phyloP scores from a whole-genome alignment of 2,329 filamentous ascomycete genomes.

The Cadophora malorum region DNA sequence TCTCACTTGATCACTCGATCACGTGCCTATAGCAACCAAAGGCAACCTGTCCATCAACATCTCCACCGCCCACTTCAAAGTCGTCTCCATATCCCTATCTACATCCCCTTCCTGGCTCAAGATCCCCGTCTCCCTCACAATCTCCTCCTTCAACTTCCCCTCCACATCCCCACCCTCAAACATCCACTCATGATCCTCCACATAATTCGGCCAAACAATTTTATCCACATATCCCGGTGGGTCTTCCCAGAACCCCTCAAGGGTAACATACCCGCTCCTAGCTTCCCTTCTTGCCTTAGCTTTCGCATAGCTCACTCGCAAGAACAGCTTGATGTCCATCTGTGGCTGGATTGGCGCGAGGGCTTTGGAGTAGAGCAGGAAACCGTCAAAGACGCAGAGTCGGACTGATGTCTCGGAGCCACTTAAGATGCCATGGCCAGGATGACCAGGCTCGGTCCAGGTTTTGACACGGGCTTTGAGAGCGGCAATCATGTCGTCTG shows the following conservation, averaged over 20 bases:
- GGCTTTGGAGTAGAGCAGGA: conserved; percentile 75
- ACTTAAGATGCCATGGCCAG: conserved; percentile 50
- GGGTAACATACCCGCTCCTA: conserved; percentile 77
- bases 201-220: conserved; percentile 96
- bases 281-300: conserved; percentile 72
- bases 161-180: conserved; percentile 73
- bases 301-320: conserved; percentile 70
- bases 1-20: background rate
- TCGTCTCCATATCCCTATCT: conserved; percentile 65
- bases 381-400: conserved; percentile 84
- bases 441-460: conserved; percentile 54
- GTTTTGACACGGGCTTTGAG: conserved; percentile 55
- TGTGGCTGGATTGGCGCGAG: conserved; percentile 58
- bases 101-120: conserved; percentile 55
- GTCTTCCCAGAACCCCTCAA: conserved; percentile 94
- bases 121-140: conserved; percentile 54
- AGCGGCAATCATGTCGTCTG: conserved; percentile 53
- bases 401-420: conserved; percentile 34
- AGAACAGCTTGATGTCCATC: conserved; percentile 79
- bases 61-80: conserved; percentile 73
- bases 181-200: conserved; percentile 79
- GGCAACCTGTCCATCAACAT: conserved; percentile 56
- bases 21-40: conserved; percentile 15
- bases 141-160: conserved; percentile 55
- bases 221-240: conserved; percentile 93